Base-by-base conservation (phyloP, 768 basidiomycete species). In the Daedaleopsis sinensis region DNA sequence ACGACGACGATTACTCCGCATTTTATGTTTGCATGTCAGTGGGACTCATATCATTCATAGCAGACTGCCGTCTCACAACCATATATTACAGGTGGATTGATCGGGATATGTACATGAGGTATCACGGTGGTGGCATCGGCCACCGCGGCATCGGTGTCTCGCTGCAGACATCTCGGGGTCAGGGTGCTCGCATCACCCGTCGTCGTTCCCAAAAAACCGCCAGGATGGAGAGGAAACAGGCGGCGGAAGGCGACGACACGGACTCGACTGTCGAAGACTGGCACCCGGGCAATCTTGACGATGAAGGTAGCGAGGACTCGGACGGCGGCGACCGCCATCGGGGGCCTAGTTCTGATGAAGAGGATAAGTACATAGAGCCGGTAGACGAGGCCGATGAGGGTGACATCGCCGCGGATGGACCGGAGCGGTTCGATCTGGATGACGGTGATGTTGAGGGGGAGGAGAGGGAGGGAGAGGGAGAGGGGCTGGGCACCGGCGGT, bases 11-110 rank as follows among this genome's bases (percentile, higher is more conserved):
- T 27, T 71, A 59, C 52, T 16, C 23, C 2, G 59, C 44, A 13
- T 70, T 71, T 51, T 71, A 73, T 64, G 70, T 74, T 1, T 64
- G 50, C 27, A 52, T 43, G 57, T 58, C 13, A 16, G 57, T 46
- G 5, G 16, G 6, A 47, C 39, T 42, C 3, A 42, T 42, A 12
- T 42, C 10, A 42, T 18, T 42, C 3, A 18, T 42, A 18, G 15
- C 37, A 38, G 37, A 15, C 15, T n/a, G n/a, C 27, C 7, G 27
- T 3, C 27, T 32, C 27, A 7, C 39, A 5, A 42, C 39, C 11
- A n/a, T 11, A 18, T 42, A 42, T 42, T 18, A 7, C 11, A 42
- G 39, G 18, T 42, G 39, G 39, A 42, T 42, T 13, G 39, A 42
- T 10, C 39, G 39, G 39, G 39, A 42, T 42, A 42, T 42, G 39